Evolutionary conservation across 1,284 basidiomycete species (phyloP).

Genomic region (Moniliophthora roreri): DNA sequence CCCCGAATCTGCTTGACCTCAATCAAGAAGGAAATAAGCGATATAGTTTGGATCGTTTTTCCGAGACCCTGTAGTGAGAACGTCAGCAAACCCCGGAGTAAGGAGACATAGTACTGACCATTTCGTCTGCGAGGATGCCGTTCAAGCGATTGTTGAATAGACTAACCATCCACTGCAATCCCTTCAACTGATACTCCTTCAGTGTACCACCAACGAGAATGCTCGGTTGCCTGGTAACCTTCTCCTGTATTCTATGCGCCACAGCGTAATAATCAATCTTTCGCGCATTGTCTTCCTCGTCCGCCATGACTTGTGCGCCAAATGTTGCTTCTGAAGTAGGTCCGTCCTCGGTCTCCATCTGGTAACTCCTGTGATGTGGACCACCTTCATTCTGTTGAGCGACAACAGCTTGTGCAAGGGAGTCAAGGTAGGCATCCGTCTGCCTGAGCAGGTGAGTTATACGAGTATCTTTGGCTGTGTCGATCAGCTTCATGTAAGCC

Average conservation of each 20-base stretch:
- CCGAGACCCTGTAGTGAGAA: constrained; percentile 77
- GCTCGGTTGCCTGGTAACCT: constrained; percentile 78
- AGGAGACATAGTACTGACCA: constrained; percentile 57
- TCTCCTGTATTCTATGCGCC: constrained; percentile 93
- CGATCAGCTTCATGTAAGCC: constrained; percentile 98
- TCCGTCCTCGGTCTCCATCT: constrained; percentile 60
- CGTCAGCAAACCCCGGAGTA: constrained; percentile 12
- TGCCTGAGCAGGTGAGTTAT: constrained; percentile 96
- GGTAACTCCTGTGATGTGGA: constrained; percentile 26
- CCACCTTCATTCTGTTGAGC: constrained; percentile 90
- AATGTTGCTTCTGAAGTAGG: constrained; percentile 88
- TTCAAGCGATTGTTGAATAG: constrained; percentile 98
- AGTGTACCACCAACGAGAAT: constrained; percentile 85
- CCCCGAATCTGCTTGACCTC: constrained; percentile 91
- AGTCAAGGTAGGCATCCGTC: constrained; percentile 95
- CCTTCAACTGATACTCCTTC: constrained; percentile 93
- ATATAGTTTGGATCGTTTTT: constrained; percentile 96
- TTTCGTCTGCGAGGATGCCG: constrained; percentile 97
- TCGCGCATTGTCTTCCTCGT: constrained; percentile 67
- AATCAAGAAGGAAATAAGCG: constrained; percentile 94
- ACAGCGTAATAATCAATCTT: constrained; percentile 98
- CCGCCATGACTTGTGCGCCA: constrained; percentile 72
- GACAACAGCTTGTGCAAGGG: constrained; percentile 91
- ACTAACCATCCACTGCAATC: constrained; percentile 98
- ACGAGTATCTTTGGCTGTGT: constrained; percentile 98